Base-by-base conservation (phyloP, 352 stramenopile genomes). In the Phytopythium oedochilum region DNA sequence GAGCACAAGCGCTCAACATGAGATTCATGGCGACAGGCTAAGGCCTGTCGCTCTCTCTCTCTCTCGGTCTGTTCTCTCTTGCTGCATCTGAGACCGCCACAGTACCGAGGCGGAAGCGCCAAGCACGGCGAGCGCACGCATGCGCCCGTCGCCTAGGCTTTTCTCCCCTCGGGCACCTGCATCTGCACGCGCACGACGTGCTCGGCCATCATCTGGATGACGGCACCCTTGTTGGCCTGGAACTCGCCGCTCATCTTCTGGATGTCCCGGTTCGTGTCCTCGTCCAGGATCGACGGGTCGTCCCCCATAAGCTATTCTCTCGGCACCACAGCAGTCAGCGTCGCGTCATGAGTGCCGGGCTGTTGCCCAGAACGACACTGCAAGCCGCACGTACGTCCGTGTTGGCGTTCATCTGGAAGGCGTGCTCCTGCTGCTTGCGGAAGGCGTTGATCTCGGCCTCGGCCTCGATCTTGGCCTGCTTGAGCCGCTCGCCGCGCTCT, bases 391-490 rank as follows among this genome's bases (percentile, higher is more conserved):
- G 43, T 72, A 92, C 82, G 43, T 92, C 79, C 39, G 73, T 89
- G 59, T 89, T 89, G 63, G 65, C 78, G 71, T 86, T 92, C 78
- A 90, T 88, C 55, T 96, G 84, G 73, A 92, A 96, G 8, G 73
- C 71, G 53, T 83, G 83, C 64, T 96, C 83, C 68, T 94, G 88
- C 60, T 94, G 77, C 45, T 86, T 85, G 42, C 84, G 79, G 68
- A 89, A 96, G 15, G 80, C 83, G 39, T 83, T 85, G 57, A 92
- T 92, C 61, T 94, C 76, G 0, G 80, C 81, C 55, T 96, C 84
- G 4, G 86, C 84, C 59, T 96, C 86, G 49, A 91, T 73, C 62
- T 94, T 96, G 40, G 86, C 86, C 68, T 94, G 83, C 56, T 96
- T 96, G 36, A 96, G 63, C 28, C 86, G 83, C 61, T 96, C 86